phyloP scores from a whole-genome alignment of 352 stramenopile genomes.

The Phytophthora constricta region DNA sequence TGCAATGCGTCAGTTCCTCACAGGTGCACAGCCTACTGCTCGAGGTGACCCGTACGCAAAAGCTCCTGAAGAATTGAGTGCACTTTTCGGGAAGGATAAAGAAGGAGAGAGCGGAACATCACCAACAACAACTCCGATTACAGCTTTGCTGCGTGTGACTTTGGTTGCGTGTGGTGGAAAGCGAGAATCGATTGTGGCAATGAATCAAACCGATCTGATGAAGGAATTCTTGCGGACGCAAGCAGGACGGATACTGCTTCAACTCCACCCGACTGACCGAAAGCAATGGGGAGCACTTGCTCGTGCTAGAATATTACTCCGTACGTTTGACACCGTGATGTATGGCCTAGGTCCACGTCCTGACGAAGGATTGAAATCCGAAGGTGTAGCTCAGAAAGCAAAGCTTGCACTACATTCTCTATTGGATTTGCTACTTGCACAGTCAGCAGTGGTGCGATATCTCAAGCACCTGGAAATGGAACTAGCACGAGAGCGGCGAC shows the following conservation, averaged over 20 bases:
- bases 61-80: constrained; percentile 7
- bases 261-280: constrained; percentile 37
- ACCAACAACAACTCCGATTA: background rate
- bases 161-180: constrained; percentile 47
- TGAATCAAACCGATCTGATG: constrained; percentile 35
- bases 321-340: constrained; percentile 11
- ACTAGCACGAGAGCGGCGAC: constrained; percentile 28
- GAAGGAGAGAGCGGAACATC: too few species aligned
- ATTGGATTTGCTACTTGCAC: constrained; percentile 24
- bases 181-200: constrained; percentile 36
- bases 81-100: constrained; percentile 14
- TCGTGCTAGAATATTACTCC: constrained; percentile 25
- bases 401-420: constrained; percentile 25
- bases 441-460: constrained; percentile 56
- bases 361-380: background rate
- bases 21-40: constrained; percentile 43
- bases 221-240: constrained; percentile 51
- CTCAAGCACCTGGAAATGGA: constrained; percentile 58
- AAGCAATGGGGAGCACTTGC: constrained; percentile 32
- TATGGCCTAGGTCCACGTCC: constrained; percentile 1
- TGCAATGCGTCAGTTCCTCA: constrained; percentile 59
- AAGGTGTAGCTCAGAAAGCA: constrained; percentile 1
- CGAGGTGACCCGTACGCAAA: constrained; percentile 8
- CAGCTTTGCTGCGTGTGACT: constrained; percentile 38
- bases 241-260: constrained; percentile 36